Evolutionary conservation across 2,329 filamentous ascomycete genomes (phyloP).

Genomic region (Scytalidium sp.): DNA sequence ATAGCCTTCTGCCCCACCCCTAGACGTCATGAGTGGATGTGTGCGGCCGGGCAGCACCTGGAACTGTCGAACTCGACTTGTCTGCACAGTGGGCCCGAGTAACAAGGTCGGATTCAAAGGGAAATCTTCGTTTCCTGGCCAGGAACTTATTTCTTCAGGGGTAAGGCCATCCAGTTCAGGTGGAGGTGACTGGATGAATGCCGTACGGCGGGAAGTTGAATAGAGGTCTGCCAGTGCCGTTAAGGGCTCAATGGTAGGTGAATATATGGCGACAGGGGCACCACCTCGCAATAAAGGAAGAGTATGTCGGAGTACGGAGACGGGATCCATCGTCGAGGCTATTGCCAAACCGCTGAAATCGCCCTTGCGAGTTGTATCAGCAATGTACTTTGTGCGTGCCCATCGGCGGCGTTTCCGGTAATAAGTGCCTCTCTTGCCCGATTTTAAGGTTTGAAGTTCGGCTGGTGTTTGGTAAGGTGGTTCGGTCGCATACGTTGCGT

Average conservation of each 20-base stretch:
- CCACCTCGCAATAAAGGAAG: constrained; percentile 82
- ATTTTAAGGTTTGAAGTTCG: constrained; percentile 69
- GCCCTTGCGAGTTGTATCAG: constrained; percentile 71
- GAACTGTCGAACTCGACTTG: constrained; percentile 74
- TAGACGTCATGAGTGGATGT: constrained; percentile 89
- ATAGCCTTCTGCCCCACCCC: constrained; percentile 86
- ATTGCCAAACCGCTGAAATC: constrained; percentile 82
- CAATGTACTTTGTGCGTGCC: constrained; percentile 67
- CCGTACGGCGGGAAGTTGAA: constrained; percentile 72
- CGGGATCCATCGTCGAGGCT: constrained; percentile 77
- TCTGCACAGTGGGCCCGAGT: constrained; percentile 77
- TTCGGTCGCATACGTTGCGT: constrained; percentile 68
- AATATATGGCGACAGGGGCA: constrained; percentile 83
- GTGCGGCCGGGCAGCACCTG: constrained; percentile 90
- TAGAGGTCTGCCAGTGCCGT: constrained; percentile 79
- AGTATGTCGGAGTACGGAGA: constrained; percentile 69
- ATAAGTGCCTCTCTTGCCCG: constrained; percentile 78
- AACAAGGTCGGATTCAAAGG: constrained; percentile 83
- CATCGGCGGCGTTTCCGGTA: constrained; percentile 86
- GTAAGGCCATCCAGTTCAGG: constrained; percentile 36
- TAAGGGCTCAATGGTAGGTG: constrained; percentile 75
- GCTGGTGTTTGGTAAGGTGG: constrained; percentile 58
- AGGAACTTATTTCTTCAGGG: constrained; percentile 49
- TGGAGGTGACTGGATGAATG: constrained; percentile 61
- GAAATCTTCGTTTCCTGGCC: constrained; percentile 69